Evolutionary conservation across 78 protist species (phyloP), one percentile per base, ranked within the genome.

Genomic region (Tieghemostelium lacteum): DNA sequence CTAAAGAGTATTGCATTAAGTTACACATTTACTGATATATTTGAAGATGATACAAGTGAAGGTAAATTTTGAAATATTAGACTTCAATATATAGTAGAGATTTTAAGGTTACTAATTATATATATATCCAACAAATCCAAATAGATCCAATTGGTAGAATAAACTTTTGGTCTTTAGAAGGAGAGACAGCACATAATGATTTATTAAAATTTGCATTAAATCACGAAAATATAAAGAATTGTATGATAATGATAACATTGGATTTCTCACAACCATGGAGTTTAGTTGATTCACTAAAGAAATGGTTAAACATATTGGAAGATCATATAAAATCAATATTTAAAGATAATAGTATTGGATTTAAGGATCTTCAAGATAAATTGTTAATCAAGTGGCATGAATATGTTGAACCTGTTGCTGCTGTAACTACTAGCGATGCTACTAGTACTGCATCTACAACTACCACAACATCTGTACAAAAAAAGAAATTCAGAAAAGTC

Each of bases 251-350:
- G 19, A 87, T 87, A n/a, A 65, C 86, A 45, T 65, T 87, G 31
- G 93, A 87, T 37, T 70, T 87, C 29, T 87, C 93, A 34, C 93
- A 87, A 54, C 93, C 93, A 72, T 87, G 93, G 93, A 65, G 31
- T 26, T 37, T 72, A 10, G 78, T 87, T 34, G 87, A 87, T 3
- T 75, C 86, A 31, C 36, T 87, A 31, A 69, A 78, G 80, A 87
- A 75, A 77, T 88, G 93, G 93, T 54, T 88, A 54, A 57, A 45
- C 31, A 61, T 88, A 45, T 73, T 88, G 50, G 86, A 88, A 52
- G 50, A 61, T 72, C 93, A 88, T 49, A 74, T 88, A 8, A 74
- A 88, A 37, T 37, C 73, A 42, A 69, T 88, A 29, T 50, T 45
- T 49, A 39, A 58, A 72, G 73, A 73, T 50, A 57, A 74, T 10